Evolutionary conservation across 768 basidiomycete species (phyloP).

Genomic region (Coprinopsis strossmayeri): DNA sequence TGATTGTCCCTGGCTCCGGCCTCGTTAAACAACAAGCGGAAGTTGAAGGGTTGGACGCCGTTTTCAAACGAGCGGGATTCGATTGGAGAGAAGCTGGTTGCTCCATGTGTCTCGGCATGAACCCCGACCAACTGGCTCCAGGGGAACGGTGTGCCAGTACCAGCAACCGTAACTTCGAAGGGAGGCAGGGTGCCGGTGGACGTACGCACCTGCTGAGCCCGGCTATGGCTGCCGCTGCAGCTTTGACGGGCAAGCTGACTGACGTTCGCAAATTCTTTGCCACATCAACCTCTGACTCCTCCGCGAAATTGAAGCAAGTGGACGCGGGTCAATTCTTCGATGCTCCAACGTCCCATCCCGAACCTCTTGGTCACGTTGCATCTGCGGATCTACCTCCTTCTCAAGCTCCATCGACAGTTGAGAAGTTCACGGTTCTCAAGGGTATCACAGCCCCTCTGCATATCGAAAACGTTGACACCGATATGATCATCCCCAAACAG

Average conservation of each 20-base stretch:
- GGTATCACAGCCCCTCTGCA: conserved; percentile 77
- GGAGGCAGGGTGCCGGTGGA: conserved; percentile 82
- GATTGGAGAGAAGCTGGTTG: conserved; percentile 96
- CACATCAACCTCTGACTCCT: conserved; percentile 35
- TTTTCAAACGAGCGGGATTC: conserved; percentile 88
- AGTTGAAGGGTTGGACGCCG: conserved; percentile 76
- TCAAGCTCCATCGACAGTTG: conserved; percentile 39
- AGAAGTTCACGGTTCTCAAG: conserved; percentile 64
- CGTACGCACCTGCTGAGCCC: conserved; percentile 86
- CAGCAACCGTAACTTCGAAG: conserved; percentile 92
- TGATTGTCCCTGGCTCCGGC: conserved; percentile 91
- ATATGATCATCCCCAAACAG: conserved; percentile 92
- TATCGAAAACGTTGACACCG: conserved; percentile 85
- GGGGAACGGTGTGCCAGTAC: conserved; percentile 87
- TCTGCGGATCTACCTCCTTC: conserved; percentile 31
- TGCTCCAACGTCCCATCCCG: conserved; percentile 49
- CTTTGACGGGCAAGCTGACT: conserved; percentile 76
- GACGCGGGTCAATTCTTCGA: conserved; percentile 76
- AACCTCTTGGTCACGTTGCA: conserved; percentile 33
- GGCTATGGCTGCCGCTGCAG: conserved; percentile 90
- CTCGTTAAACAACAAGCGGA: conserved; percentile 88
- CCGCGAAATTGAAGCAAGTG: conserved; percentile 58
- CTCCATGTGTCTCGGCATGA: conserved; percentile 97
- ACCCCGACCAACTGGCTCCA: conserved; percentile 82
- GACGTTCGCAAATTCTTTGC: conserved; percentile 78